Conservation (phyloP, 805 yeast species). For the Metschnikowia lachancei region DNA sequence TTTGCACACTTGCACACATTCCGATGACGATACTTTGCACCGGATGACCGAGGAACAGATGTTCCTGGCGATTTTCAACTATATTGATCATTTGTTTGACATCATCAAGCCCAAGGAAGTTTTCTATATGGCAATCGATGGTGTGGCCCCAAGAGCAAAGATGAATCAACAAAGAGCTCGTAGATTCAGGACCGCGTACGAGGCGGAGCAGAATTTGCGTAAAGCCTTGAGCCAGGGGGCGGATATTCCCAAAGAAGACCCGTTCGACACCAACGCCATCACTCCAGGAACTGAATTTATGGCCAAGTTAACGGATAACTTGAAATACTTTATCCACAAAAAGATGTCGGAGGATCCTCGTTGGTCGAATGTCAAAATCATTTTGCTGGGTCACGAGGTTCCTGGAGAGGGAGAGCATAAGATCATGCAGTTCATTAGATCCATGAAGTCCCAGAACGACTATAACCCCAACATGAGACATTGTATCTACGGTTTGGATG, state of each 20-base stretch:
- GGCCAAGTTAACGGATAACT: conserved; percentile 78
- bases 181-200: conserved; percentile 90
- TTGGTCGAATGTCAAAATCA: conserved; percentile 76
- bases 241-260: conserved; percentile 75
- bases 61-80: conserved; percentile 87
- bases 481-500: conserved; percentile 94
- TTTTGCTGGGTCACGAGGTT: conserved; percentile 90
- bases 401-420: conserved; percentile 99
- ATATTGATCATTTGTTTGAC: conserved; percentile 89
- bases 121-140: conserved; percentile 96
- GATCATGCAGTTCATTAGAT: conserved; percentile 88
- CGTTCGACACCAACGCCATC: conserved; percentile 88
- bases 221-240: conserved; percentile 74
- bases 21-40: conserved; percentile 57
- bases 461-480: conserved; percentile 83
- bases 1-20: conserved; percentile 88
- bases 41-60: conserved; percentile 85
- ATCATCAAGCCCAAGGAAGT: conserved; percentile 82
- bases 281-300: conserved; percentile 97
- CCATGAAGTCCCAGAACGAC: conserved; percentile 66
- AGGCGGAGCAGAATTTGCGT: conserved; percentile 75
- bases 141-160: conserved; percentile 98
- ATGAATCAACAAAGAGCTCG: conserved; percentile 98
- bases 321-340: conserved; percentile 84
- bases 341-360: conserved; percentile 81